These are phyloP conservation scores for Scenedesmus sp. DNA, from an alignment of 163 green algal species.

Conservation along the genomic window DNA sequence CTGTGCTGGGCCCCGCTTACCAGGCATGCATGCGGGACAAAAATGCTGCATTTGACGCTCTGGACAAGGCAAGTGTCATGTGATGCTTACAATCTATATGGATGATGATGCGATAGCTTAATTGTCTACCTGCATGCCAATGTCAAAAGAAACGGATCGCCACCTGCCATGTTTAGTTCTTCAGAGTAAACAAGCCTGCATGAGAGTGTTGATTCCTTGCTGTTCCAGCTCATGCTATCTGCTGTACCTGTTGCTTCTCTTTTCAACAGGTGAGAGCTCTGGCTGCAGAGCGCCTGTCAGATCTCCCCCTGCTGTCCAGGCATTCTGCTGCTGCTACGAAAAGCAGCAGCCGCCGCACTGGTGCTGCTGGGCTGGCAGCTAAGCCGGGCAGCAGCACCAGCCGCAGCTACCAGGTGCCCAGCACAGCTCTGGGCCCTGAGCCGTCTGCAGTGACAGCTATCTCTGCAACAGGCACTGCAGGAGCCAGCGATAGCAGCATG, in stretches of 20 bases:
- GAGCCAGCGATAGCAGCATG: too few relatives aligned
- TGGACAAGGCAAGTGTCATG: constrained; percentile 4
- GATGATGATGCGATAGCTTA: neutral
- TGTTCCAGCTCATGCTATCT: constrained; percentile 1
- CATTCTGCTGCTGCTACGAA: constrained; percentile 41
- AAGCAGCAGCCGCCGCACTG: constrained; percentile 49
- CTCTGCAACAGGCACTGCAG: neutral
- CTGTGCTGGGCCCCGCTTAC: constrained; percentile 52
- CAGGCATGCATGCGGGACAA: constrained; percentile 70
- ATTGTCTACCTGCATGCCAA: too few relatives aligned
- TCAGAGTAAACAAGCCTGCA: too few relatives aligned
- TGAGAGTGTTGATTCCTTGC: neutral
- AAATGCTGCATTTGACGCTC: constrained; percentile 67
- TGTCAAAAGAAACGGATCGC: neutral
- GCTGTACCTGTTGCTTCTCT: neutral
- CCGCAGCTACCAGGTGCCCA: neutral
- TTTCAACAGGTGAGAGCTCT: constrained; percentile 60
- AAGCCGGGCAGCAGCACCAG: neutral
- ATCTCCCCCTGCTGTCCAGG: constrained; percentile 53
- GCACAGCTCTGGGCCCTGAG: neutral
- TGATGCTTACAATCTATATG: neutral
- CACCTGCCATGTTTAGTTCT: too few relatives aligned
- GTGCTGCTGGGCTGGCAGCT: too few relatives aligned
- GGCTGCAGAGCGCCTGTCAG: constrained; percentile 57
- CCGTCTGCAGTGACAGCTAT: neutral